These are phyloP conservation scores for Parachaetomium inaequale DNA, from an alignment of 495 filamentous ascomycete genomes.

Conservation along the genomic window DNA sequence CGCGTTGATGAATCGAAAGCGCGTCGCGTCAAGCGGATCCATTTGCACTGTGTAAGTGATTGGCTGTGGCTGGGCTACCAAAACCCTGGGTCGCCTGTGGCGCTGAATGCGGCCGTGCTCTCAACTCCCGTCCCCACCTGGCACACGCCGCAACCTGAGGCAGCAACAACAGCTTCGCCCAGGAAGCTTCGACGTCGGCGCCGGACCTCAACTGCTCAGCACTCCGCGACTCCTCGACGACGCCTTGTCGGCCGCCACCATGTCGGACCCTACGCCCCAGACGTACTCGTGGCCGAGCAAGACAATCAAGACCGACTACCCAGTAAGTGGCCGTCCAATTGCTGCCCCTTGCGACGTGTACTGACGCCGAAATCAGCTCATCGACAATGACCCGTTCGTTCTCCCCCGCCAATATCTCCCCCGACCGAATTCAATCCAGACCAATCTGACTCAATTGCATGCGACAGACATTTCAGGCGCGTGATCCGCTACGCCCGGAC, in stretches of 20 bases:
- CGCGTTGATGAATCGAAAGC: neutral
- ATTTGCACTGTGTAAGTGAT: neutral
- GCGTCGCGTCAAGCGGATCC: constrained; percentile 7
- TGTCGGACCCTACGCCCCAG: constrained; percentile 57
- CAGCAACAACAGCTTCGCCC: constrained; percentile 22
- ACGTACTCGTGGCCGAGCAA: constrained; percentile 68
- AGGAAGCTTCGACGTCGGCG: constrained; percentile 32
- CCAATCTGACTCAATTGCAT: constrained; percentile 26
- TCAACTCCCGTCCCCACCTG: neutral
- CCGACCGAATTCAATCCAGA: neutral
- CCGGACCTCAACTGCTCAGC: constrained; percentile 14
- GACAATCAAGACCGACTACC: constrained; percentile 69
- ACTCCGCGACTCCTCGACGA: constrained; percentile 29
- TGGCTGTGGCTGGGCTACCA: constrained; percentile 2
- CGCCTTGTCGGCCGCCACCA: constrained; percentile 43
- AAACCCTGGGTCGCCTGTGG: neutral
- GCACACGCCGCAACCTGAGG: constrained; percentile 21
- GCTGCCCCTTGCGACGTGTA: neutral
- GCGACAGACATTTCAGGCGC: constrained; percentile 75
- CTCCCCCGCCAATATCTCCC: constrained; percentile 1
- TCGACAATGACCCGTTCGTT: constrained; percentile 94
- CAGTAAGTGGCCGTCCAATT: constrained; percentile 52
- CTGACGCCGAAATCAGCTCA: constrained; percentile 60
- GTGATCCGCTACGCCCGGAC: constrained; percentile 81
- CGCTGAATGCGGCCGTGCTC: neutral